Evolutionary conservation across 164 flowering plant genomes (phyloP).

Genomic region (Stephania yunnanensis): DNA sequence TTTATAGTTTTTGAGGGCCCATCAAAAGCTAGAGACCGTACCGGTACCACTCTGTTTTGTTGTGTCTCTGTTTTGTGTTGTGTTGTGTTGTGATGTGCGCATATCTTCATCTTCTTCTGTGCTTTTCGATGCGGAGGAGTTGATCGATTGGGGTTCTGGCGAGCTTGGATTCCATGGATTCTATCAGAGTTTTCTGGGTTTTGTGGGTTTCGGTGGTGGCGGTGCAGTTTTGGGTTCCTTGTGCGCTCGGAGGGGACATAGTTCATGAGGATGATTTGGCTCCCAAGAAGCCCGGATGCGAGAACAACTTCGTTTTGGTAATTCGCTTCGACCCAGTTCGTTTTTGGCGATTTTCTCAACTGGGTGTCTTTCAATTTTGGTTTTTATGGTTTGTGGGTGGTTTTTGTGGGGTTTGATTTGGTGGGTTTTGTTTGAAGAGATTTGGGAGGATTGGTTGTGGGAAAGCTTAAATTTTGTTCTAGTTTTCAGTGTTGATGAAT

Average conservation of each 20-base stretch:
- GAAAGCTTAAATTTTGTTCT: neutral
- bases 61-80: no score
- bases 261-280: constrained; percentile 68
- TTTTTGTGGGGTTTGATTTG: neutral
- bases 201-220: constrained; percentile 16
- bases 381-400: neutral
- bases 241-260: constrained; percentile 50
- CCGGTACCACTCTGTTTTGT: neutral
- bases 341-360: constrained; percentile 12
- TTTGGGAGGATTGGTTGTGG: neutral
- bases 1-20: neutral
- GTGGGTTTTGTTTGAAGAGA: neutral
- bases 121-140: neutral
- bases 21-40: neutral
- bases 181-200: constrained; percentile 13
- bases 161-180: neutral
- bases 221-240: constrained; percentile 19
- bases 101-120: neutral
- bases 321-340: constrained; percentile 11
- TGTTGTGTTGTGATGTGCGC: neutral
- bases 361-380: constrained; percentile 23
- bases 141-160: neutral
- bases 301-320: constrained; percentile 85
- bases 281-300: constrained; percentile 91
- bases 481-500: neutral